Evolutionary conservation across 768 basidiomycete species (phyloP).

Genomic region (Trichaptum fuscoviolaceum): DNA sequence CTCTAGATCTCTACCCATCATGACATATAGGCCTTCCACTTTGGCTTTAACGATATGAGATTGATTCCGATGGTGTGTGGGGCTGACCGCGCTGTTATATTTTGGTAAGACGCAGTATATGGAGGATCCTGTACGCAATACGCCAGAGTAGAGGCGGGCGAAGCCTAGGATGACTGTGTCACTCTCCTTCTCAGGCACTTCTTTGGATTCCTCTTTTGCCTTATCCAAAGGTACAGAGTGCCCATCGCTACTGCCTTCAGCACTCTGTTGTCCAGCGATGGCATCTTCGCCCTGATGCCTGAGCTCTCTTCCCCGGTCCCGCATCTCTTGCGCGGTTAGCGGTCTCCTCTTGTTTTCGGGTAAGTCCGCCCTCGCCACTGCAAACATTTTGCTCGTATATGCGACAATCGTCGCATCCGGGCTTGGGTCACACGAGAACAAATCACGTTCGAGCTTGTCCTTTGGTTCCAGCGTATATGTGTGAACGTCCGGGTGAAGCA

Average conservation of each 20-base stretch:
- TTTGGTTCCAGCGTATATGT: slow-evolving; percentile 55
- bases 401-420: slow-evolving; percentile 62
- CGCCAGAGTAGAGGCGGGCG: slow-evolving; percentile 89
- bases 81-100: slow-evolving; percentile 59
- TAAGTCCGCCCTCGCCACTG: slow-evolving; percentile 71
- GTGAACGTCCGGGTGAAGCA: slow-evolving; percentile 79
- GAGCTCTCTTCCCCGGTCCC: slow-evolving; percentile 53
- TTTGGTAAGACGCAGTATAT: slow-evolving; percentile 84
- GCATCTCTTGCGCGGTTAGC: slow-evolving; percentile 81
- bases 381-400: slow-evolving; percentile 99
- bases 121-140: slow-evolving; percentile 54
- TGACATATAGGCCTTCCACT: slow-evolving; percentile 82
- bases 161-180: slow-evolving; percentile 84
- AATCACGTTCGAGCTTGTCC: slow-evolving; percentile 77
- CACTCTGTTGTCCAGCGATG: slow-evolving; percentile 19
- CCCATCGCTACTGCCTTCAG: slow-evolving; percentile 10
- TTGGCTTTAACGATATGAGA: slow-evolving; percentile 54
- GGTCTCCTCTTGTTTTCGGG: slow-evolving; percentile 80
- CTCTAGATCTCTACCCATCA: slow-evolving; percentile 98
- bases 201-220: slow-evolving; percentile 17
- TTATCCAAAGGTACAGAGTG: slow-evolving; percentile 10
- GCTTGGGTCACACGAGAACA: slow-evolving; percentile 65
- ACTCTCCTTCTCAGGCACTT: slow-evolving; percentile 23
- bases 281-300: slow-evolving; percentile 28
- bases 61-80: slow-evolving; percentile 62